Conservation (phyloP, 495 filamentous ascomycete species). For the Annulohypoxylon stygium region DNA sequence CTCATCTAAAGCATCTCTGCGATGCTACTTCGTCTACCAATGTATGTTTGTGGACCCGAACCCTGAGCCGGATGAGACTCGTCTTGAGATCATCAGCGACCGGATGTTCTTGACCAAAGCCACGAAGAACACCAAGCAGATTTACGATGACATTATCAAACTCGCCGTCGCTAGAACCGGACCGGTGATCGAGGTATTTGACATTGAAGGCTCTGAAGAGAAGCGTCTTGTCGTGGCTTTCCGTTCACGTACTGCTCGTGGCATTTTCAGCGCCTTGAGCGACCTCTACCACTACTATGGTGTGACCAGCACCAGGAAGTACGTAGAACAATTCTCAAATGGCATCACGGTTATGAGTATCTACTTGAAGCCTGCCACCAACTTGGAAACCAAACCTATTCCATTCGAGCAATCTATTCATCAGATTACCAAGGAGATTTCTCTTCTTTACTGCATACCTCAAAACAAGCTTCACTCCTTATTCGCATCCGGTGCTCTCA, state of each 20-base stretch:
- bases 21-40: constrained; percentile 99
- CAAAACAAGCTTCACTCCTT: constrained; percentile 93
- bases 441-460: constrained; percentile 95
- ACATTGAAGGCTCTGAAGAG: constrained; percentile 90
- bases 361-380: constrained; percentile 81
- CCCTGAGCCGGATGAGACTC: constrained; percentile 81
- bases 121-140: constrained; percentile 91
- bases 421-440: constrained; percentile 99
- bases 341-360: constrained; percentile 96
- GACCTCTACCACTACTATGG: constrained; percentile 99
- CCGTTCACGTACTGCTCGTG: constrained; percentile 90
- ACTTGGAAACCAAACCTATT: constrained; percentile 62
- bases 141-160: constrained; percentile 93
- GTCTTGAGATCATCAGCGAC: constrained; percentile 91
- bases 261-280: constrained; percentile 93
- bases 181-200: constrained; percentile 97
- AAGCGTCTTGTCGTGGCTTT: constrained; percentile 95
- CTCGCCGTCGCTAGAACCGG: constrained; percentile 85
- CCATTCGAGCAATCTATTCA: constrained; percentile 93
- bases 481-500: constrained; percentile 89
- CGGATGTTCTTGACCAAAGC: constrained; percentile 95
- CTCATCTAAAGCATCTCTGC: constrained; percentile 78
- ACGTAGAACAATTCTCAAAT: constrained; percentile 99
- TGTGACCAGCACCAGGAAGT: constrained; percentile 94
- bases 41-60: constrained; percentile 85